Conservation (phyloP, 2,329 filamentous ascomycete genomes). For the Fusarium sororula region DNA sequence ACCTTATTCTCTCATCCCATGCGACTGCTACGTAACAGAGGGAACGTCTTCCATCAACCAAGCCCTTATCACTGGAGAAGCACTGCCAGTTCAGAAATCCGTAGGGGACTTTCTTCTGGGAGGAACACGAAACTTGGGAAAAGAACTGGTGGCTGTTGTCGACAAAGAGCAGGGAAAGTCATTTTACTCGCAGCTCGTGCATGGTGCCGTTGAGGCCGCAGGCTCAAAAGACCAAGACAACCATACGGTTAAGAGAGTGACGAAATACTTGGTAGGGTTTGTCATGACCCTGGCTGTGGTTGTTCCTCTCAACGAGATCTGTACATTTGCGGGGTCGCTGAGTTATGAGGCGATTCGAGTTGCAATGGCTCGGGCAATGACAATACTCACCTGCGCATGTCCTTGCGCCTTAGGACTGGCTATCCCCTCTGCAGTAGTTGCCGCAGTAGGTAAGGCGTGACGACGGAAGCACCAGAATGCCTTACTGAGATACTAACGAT, state of each 20-base stretch:
- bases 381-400: not conserved
- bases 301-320: not conserved
- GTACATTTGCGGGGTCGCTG: accelerated
- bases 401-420: not conserved
- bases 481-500: not conserved
- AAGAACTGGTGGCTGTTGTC: not conserved
- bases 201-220: not conserved
- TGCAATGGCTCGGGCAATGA: not conserved
- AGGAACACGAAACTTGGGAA: not conserved
- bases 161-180: not conserved
- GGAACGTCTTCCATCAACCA: not conserved
- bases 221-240: not conserved
- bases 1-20: not conserved
- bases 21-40: not conserved
- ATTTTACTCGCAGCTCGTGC: not conserved
- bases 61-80: not conserved
- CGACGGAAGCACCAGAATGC: accelerated
- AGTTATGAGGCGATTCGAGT: not conserved
- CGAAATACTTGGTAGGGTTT: not conserved
- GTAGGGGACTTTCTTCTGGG: not conserved
- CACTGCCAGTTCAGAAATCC: not conserved
- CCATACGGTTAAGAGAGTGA: not conserved
- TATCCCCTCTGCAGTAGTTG: not conserved
- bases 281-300: not conserved
- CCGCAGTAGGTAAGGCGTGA: not conserved